These are phyloP conservation scores for Rhizoctonia solani DNA, from an alignment of 1,284 basidiomycete species.

Conservation along the genomic window DNA sequence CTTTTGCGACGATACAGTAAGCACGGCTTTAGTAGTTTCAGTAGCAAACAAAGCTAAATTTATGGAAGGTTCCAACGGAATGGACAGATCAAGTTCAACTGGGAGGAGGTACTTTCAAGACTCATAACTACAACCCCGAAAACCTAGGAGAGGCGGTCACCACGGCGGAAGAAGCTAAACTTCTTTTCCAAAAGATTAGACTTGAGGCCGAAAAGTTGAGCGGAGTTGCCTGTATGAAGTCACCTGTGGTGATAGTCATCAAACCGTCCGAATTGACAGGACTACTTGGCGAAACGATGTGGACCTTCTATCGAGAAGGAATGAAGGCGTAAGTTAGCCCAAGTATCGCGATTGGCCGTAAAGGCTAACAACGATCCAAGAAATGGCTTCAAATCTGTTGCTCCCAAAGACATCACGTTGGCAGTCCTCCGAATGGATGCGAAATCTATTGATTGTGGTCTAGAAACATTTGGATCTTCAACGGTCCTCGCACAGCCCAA, in stretches of 20 bases:
- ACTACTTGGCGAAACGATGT: neutral
- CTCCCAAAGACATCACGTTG: slow-evolving; percentile 20
- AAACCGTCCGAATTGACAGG: slow-evolving; percentile 19
- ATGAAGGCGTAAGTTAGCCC: slow-evolving; percentile 12
- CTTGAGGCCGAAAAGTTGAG: slow-evolving; percentile 10
- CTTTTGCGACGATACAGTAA: slow-evolving; percentile 28
- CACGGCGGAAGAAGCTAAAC: slow-evolving; percentile 6
- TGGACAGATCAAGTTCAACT: slow-evolving; percentile 30
- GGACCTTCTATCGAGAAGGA: slow-evolving; percentile 20
- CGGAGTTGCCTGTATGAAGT: slow-evolving; percentile 13
- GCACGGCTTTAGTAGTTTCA: neutral
- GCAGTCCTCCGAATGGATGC: slow-evolving; percentile 11
- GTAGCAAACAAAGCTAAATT: neutral
- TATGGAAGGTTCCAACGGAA: slow-evolving; percentile 9
- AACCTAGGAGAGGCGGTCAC: neutral
- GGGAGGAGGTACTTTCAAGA: slow-evolving; percentile 26
- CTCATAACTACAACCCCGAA: slow-evolving; percentile 27
- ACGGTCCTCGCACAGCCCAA: neutral
- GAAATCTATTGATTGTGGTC: slow-evolving; percentile 13
- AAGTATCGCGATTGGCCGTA: too few relatives aligned
- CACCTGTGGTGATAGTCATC: slow-evolving; percentile 23
- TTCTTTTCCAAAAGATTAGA: slow-evolving; percentile 3
- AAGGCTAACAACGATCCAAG: neutral
- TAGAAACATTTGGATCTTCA: neutral
- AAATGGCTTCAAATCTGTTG: slow-evolving; percentile 24